A percentile compares a stretch with the other conserved stretches of the same genome.
Evolutionary conservation across 495 filamentous ascomycete genomes (phyloP).

Genomic region (Aspergillus haitiensis): DNA sequence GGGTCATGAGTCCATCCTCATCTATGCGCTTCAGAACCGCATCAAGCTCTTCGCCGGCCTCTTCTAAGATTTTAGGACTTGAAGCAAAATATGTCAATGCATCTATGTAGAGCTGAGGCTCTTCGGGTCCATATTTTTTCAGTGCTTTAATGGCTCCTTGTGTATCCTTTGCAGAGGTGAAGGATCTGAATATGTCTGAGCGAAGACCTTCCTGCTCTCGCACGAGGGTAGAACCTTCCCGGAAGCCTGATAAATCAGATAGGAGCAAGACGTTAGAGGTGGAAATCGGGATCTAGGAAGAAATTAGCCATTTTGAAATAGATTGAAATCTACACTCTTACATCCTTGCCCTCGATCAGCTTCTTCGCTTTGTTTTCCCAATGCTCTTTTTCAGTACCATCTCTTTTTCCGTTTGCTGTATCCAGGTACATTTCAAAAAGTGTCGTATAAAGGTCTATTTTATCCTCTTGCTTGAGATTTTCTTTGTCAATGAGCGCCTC

Average conservation of each 20-base stretch:
- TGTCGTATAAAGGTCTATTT: conserved; percentile 87
- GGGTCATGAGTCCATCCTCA: conserved; percentile 88
- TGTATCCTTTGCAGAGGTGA: conserved; percentile 91
- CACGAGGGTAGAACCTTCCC: conserved; percentile 86
- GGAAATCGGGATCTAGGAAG: conserved; percentile 71
- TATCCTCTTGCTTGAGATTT: conserved; percentile 66
- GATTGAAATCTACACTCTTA: conserved; percentile 30
- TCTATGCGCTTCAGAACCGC: conserved; percentile 83
- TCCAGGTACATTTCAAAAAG: conserved; percentile 98
- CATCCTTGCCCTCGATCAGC: conserved; percentile 73
- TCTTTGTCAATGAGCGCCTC: conserved; percentile 76
- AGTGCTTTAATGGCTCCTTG: conserved; percentile 84
- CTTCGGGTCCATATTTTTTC: conserved; percentile 84
- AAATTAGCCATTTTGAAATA: conserved; percentile 1
- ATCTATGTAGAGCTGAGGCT: conserved; percentile 90
- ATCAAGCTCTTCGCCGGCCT: conserved; percentile 80
- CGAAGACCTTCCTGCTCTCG: conserved; percentile 89
- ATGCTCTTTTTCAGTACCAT: conserved; percentile 62
- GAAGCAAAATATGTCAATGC: conserved; percentile 93
- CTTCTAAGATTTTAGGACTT: conserved; percentile 73
- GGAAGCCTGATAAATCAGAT: conserved; percentile 87
- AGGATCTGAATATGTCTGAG: conserved; percentile 96
- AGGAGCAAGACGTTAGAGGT: conserved; percentile 91
- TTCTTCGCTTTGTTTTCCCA: conserved; percentile 91
- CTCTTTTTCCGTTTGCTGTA: conserved; percentile 72